phyloP scores from a whole-genome alignment of 768 basidiomycete species.

The Rhizopogon vinicolor region DNA sequence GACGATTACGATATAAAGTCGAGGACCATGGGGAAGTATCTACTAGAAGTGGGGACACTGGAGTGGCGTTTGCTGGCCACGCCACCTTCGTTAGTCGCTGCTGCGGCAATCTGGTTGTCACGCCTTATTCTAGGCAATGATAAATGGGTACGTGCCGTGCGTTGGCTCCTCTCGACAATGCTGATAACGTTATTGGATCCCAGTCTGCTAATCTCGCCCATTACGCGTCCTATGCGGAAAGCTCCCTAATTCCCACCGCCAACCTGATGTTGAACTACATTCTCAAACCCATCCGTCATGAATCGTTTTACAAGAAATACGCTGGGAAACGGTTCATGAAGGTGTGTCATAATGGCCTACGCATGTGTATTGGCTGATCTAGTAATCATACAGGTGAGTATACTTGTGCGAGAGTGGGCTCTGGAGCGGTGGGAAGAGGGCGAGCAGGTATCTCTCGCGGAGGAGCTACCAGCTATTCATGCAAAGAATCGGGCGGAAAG shows the following conservation, averaged over 20 bases:
- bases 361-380: background rate
- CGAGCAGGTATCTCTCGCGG: slow-evolving; percentile 49
- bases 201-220: slow-evolving; percentile 84
- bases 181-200: slow-evolving; percentile 7
- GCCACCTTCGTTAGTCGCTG: slow-evolving; percentile 76
- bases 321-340: slow-evolving; percentile 80
- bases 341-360: slow-evolving; percentile 35
- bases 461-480: slow-evolving; percentile 58
- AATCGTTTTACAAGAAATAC: slow-evolving; percentile 87
- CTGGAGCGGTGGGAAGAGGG: slow-evolving; percentile 67
- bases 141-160: slow-evolving; percentile 70
- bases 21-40: slow-evolving; percentile 85
- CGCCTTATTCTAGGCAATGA: slow-evolving; percentile 72
- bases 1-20: slow-evolving; percentile 86
- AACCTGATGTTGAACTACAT: slow-evolving; percentile 88
- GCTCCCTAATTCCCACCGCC: slow-evolving; percentile 73
- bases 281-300: slow-evolving; percentile 64
- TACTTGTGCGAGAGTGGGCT: slow-evolving; percentile 85
- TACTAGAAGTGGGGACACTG: slow-evolving; percentile 80
- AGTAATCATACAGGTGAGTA: slow-evolving; percentile 54
- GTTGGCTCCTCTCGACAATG: background rate
- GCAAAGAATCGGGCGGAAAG: slow-evolving; percentile 43
- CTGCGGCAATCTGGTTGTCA: slow-evolving; percentile 84
- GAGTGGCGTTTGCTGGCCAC: slow-evolving; percentile 75
- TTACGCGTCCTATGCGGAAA: slow-evolving; percentile 83